Evolutionary conservation across 2,329 filamentous ascomycete genomes (phyloP).

Genomic region (Colletotrichum chrysophilum): DNA sequence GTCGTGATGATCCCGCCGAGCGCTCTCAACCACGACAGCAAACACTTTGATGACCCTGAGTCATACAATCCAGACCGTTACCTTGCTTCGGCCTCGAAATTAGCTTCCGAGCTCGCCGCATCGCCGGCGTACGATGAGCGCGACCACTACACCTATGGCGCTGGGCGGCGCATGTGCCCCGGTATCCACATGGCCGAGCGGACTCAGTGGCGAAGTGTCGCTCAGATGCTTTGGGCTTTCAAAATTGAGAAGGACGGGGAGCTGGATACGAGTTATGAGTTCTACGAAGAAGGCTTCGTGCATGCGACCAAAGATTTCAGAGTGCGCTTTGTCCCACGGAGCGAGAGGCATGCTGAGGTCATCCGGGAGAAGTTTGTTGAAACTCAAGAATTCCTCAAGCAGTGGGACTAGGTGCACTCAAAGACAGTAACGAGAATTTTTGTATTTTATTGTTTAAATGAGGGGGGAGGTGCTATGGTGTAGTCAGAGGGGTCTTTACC

Average conservation of each 20-base stretch:
- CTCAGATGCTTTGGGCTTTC: constrained; percentile 53
- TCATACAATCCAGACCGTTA: constrained; percentile 33
- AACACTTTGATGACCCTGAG: constrained; percentile 28
- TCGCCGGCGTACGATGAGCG: constrained; percentile 26
- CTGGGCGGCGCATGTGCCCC: constrained; percentile 51
- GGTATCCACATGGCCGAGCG: constrained; percentile 56
- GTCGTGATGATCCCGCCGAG: constrained; percentile 39
- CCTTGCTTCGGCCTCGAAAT: constrained; percentile 26
- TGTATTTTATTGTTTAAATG: too few relatives aligned
- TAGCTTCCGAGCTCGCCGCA: constrained; percentile 32
- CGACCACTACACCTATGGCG: constrained; percentile 53
- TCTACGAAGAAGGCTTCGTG: neutral
- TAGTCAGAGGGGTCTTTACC: neutral
- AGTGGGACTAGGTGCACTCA: neutral
- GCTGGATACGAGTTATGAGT: neutral
- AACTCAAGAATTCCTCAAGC: neutral
- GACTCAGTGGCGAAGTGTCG: constrained; percentile 40
- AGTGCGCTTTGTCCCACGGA: constrained; percentile 4
- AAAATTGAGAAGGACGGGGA: constrained; percentile 11
- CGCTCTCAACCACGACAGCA: constrained; percentile 37
- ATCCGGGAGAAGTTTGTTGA: neutral
- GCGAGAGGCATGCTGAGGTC: neutral
- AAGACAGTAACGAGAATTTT: too few relatives aligned
- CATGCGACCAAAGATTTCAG: neutral
- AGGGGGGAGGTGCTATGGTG: too few relatives aligned